Evolutionary conservation across 2,329 filamentous ascomycete species (phyloP), one percentile per base, ranked within the genome.

Genomic region (Colletotrichum chrysophilum): DNA sequence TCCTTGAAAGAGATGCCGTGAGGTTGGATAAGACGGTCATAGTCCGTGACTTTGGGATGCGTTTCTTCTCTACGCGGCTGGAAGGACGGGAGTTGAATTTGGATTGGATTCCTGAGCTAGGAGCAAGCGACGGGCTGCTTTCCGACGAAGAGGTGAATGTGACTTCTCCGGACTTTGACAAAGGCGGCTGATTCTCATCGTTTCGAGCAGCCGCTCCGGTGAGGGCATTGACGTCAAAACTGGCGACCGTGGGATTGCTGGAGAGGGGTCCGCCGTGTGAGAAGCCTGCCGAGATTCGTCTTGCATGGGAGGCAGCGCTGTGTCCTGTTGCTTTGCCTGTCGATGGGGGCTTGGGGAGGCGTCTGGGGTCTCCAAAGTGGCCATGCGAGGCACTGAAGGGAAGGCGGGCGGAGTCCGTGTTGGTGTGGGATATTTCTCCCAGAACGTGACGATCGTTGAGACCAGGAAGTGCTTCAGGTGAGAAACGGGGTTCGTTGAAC

Each of bases 11-110:
- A 1, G 88, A 87, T 4, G 84, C 83, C 7, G 86, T 88, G 48
- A 90, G 76, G 13, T 85, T 88, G 8, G 86, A 86, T 13, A 90
- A 78, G 2, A 87, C 85, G 28, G 78, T 85, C 77, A 89, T 81
- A 2, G 89, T 89, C 30, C 84, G 83, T 7, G 88, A 88, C 72
- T 84, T 88, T 9, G 88, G 85, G 1, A 89, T 76, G 34, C 65
- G 76, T 21, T 65, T 65, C 64, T 76, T 77, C 21, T 62, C 61
- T 43, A 36, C 26, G 61, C 43, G 74, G 24, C 24, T 52, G 13
- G 74, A 24, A 7, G 62, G 26, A 10, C 24, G 62, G 12, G 32
- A 13, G 5, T 26, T 36, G 24, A 52, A 12, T 3, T 62, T 52
- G 30, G 32, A 38, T 80, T 79, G 28, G 77, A 79, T 2, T 73